Evolutionary conservation across 768 basidiomycete genomes (phyloP).

Genomic region (Auricularia cornea): DNA sequence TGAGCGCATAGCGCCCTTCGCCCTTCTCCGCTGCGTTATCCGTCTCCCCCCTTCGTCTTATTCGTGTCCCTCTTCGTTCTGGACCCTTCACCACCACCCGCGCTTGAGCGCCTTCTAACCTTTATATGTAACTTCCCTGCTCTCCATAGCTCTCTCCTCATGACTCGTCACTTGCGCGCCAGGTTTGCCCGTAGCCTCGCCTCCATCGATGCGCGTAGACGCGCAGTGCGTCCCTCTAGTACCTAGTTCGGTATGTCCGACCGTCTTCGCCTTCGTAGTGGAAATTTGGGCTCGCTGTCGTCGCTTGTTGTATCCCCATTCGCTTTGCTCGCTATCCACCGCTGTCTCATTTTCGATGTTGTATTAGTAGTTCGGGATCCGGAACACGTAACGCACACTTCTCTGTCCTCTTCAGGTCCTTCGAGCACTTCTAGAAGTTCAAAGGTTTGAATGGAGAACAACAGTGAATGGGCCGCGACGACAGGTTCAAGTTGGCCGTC

Average conservation of each 20-base stretch:
- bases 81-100: not conserved
- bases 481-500: too few species aligned
- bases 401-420: not conserved
- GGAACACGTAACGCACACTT: not conserved
- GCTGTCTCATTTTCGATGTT: not conserved
- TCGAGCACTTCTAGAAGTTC: too few species aligned
- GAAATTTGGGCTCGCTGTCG: not conserved
- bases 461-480: too few species aligned
- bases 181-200: not conserved
- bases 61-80: not conserved
- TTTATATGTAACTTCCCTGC: not conserved
- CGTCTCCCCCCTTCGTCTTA: not conserved
- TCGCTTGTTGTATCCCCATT: not conserved
- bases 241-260: not conserved
- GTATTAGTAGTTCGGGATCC: not conserved
- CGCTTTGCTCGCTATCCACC: not conserved
- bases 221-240: not conserved
- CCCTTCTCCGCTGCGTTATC: not conserved
- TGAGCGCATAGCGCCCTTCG: not conserved
- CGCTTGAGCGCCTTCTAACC: not conserved
- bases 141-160: not conserved
- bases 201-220: not conserved
- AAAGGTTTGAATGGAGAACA: too few species aligned
- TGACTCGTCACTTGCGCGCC: not conserved
- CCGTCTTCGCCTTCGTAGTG: not conserved